Evolutionary conservation across 148 eudicot genomes (phyloP).

Genomic region (Rhododendron kiyosumense): DNA sequence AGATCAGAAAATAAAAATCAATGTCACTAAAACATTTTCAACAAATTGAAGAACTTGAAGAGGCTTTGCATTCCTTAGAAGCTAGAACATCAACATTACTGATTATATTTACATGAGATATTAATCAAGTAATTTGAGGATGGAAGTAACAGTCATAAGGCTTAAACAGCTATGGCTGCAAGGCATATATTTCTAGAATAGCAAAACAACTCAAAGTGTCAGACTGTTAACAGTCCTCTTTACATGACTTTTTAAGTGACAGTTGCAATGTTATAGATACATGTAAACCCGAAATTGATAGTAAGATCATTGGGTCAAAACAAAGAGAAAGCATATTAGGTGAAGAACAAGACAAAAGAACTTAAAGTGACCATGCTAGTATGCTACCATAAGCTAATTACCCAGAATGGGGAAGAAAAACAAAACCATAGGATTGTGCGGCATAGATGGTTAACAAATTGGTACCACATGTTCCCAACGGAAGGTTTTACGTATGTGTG

Average conservation of each 20-base stretch:
- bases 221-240: background rate
- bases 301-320: background rate
- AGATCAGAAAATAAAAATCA: background rate
- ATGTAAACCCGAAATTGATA: background rate
- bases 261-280: background rate
- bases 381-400: background rate
- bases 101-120: background rate
- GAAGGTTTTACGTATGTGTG: background rate
- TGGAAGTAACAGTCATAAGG: background rate
- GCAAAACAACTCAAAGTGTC: background rate
- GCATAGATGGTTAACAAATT: background rate
- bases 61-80: background rate
- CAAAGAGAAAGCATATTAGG: constrained; percentile 1
- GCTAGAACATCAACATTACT: background rate
- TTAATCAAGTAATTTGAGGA: background rate
- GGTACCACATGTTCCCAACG: background rate
- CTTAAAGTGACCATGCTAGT: background rate
- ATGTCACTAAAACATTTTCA: background rate
- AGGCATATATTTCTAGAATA: background rate
- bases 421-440: background rate
- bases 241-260: background rate
- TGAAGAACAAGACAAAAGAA: background rate
- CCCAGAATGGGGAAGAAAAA: background rate
- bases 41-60: background rate
- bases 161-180: background rate